Base-by-base conservation (phyloP, 495 filamentous ascomycete species). In the Neurospora tetrasperma region DNA sequence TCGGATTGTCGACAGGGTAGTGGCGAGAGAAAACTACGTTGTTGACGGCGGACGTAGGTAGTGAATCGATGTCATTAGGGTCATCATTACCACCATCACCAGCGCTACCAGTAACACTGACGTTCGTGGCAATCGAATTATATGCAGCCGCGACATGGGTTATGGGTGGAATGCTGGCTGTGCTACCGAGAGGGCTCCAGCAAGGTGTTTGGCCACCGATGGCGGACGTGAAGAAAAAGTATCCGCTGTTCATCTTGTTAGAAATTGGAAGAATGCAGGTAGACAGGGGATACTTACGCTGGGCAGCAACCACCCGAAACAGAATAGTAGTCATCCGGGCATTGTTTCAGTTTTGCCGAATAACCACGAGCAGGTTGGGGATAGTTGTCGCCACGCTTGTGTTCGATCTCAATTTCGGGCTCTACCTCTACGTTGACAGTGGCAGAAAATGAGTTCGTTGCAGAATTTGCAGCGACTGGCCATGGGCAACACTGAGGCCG, bases 21-120 rank as follows among this genome's bases (percentile, higher is more conserved):
- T 73, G 72, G 75, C 77, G 78, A 27, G 78, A 74, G 73, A 74
- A 80, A 14, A 78, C 73, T 40, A 79, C 74, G 74, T 79, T 80
- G 73, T 77, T 72, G 14, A 79, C 74, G 44, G 79, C 79, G 3
- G 76, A 77, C 2, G 77, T 80, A 20, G 76, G 75, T 66, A 70
- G 75, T 18, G 69, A 54, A 16, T 41, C 74, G 39, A 73, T 71
- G 10, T 59, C 48, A 23, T 54, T 54, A 27, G 48, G 2, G 20
- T 23, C 11, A 59, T 46, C 7, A 9, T 46, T 11, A 54, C 46
- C 46, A 31, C 11, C 48, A n/a, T 46, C 11, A 54, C 44, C 44
- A 54, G 3, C 46, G 14, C 5, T 7, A 14, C 4, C 20, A 23
- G 12, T 23, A 20, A n/a, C 8, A 5, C 20, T 59, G 20, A 2